A percentile compares a stretch with the other conserved stretches of the same genome.
phyloP scores from a whole-genome alignment of 495 filamentous ascomycete species.

The Penicillium goetzii region DNA sequence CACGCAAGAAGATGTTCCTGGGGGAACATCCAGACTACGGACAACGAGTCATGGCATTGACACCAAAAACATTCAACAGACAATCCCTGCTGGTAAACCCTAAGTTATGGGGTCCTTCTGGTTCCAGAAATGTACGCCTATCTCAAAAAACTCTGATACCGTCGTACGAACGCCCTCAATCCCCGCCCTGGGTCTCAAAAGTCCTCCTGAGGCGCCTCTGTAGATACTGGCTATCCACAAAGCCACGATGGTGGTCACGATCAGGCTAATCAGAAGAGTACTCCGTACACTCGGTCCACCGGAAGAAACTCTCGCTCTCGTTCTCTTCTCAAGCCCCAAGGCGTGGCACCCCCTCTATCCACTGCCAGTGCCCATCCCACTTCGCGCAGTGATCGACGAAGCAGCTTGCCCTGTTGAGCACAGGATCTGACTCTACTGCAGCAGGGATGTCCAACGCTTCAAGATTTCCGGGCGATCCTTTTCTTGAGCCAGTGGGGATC shows the following conservation, averaged over 20 bases:
- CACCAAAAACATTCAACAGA: slow-evolving; percentile 26
- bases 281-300: background rate
- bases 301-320: background rate
- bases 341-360: background rate
- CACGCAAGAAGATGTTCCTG: background rate
- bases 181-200: background rate
- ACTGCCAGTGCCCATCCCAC: slow-evolving; percentile 1
- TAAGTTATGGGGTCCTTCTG: slow-evolving; percentile 23
- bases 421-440: slow-evolving; percentile 14
- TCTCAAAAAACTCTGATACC: slow-evolving; percentile 14
- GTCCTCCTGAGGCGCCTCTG: background rate
- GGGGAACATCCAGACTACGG: background rate
- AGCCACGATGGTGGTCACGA: background rate
- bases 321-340: background rate
- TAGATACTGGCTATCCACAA: background rate
- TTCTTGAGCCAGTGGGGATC: background rate
- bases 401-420: background rate
- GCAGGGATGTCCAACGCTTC: slow-evolving; percentile 4
- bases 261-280: background rate
- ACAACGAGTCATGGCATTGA: slow-evolving; percentile 5
- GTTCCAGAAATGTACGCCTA: slow-evolving; percentile 4
- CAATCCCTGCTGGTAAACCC: slow-evolving; percentile 10
- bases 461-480: background rate
- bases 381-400: slow-evolving; percentile 4
- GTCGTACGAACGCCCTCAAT: background rate